These are phyloP conservation scores for Cyclostephanos invisitatus DNA, from an alignment of 108 stramenopile species.

Conservation along the genomic window DNA sequence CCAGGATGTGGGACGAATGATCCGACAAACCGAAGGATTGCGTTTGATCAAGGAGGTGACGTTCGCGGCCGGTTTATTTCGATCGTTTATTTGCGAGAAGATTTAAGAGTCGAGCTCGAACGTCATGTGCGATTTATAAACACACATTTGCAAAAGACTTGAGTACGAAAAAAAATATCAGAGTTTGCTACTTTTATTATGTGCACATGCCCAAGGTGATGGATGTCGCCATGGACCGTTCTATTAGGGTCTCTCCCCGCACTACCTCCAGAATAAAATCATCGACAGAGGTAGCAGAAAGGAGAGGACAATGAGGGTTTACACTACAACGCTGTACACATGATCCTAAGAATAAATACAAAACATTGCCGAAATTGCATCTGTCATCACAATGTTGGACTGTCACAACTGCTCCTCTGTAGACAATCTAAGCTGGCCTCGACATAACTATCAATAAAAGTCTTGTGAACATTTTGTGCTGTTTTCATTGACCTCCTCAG, in stretches of 20 bases:
- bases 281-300: too few relatives aligned
- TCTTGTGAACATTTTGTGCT: slow-evolving; percentile 2
- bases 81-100: slow-evolving; percentile 61
- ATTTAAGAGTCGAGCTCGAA: neutral
- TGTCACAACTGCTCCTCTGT: neutral
- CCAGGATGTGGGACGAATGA: slow-evolving; percentile 76
- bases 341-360: neutral
- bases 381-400: neutral
- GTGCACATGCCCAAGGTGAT: too few relatives aligned
- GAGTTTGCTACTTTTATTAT: too few relatives aligned
- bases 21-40: slow-evolving; percentile 49
- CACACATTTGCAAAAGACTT: too few relatives aligned
- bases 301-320: too few relatives aligned
- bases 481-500: slow-evolving; percentile 5
- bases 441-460: slow-evolving; percentile 6
- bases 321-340: too few relatives aligned
- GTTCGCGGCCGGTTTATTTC: slow-evolving; percentile 78
- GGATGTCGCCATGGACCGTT: too few relatives aligned
- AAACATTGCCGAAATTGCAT: neutral
- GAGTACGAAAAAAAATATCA: too few relatives aligned
- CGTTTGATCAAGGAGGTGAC: slow-evolving; percentile 48
- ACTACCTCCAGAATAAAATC: too few relatives aligned
- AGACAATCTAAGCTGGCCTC: slow-evolving; percentile 3
- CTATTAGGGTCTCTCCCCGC: too few relatives aligned
- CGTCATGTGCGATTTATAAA: too few relatives aligned